A percentile compares a stretch with the other conserved stretches of the same genome.
phyloP scores from a whole-genome alignment of 306 rosid species.

The Fragaria iinumae region DNA sequence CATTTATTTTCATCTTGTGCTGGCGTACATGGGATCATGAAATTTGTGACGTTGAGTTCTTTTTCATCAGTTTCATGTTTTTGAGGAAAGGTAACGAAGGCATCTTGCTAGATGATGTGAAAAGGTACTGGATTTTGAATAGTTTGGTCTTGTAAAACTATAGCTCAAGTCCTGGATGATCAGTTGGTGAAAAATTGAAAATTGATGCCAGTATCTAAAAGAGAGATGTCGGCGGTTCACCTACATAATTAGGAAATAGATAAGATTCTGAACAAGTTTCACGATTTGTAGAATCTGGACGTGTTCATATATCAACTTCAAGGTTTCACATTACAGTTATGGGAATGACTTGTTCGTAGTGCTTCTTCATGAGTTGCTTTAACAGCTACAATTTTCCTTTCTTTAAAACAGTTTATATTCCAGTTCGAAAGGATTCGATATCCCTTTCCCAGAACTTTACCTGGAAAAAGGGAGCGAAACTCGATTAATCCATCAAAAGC shows the following conservation, averaged over 20 bases:
- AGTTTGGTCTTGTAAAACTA: neutral
- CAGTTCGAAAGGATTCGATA: neutral
- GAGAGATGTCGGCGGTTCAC: neutral
- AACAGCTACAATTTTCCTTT: neutral
- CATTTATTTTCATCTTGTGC: conserved; percentile 24
- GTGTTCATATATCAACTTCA: neutral
- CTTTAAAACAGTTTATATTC: neutral
- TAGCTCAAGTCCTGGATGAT: neutral
- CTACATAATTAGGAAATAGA: neutral
- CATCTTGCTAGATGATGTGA: conserved; percentile 47
- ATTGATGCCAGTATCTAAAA: neutral
- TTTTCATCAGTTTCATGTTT: conserved; percentile 67
- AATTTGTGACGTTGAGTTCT: conserved; percentile 68
- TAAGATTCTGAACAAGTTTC: neutral
- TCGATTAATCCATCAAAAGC: neutral
- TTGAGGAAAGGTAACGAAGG: conserved; percentile 49
- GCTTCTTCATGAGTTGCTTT: neutral
- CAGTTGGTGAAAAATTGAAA: too few relatives aligned
- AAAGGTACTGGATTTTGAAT: neutral
- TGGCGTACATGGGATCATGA: conserved; percentile 77
- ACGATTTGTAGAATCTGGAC: neutral
- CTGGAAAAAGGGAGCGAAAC: neutral
- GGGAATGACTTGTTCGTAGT: neutral
- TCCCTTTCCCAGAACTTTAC: neutral
- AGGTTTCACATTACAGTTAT: neutral